These are phyloP conservation scores for Ambrosia trifida DNA, from an alignment of 129 eudicot species.

Conservation along the genomic window DNA sequence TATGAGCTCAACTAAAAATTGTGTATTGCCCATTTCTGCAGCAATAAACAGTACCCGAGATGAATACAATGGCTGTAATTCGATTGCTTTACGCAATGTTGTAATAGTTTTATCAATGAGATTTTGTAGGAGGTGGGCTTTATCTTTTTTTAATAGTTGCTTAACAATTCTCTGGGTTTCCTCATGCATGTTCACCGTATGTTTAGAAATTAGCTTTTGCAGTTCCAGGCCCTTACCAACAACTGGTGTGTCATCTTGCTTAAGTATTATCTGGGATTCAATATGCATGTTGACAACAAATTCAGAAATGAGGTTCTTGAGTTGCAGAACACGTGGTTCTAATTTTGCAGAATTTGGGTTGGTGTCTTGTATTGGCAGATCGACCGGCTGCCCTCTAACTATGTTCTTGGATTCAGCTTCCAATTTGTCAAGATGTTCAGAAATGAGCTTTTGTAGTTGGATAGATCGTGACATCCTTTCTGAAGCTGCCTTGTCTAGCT, in stretches of 20 bases:
- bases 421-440: not conserved
- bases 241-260: not conserved
- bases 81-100: not conserved
- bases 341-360: not conserved
- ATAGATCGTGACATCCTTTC: not conserved
- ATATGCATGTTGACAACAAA: constrained; percentile 4
- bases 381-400: not conserved
- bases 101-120: not conserved
- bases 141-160: not conserved
- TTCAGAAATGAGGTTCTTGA: constrained; percentile 2
- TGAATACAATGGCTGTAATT: not conserved
- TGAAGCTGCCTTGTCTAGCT: not conserved
- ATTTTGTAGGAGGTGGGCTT: not conserved
- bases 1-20: not conserved
- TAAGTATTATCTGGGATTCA: not conserved
- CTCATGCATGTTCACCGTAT: constrained; percentile 2
- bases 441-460: not conserved
- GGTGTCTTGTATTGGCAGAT: not conserved
- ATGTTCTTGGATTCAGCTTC: not conserved
- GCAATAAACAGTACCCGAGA: not conserved
- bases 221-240: not conserved
- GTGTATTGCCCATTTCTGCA: not conserved
- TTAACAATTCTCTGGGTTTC: not conserved
- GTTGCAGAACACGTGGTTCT: not conserved
- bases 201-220: constrained; percentile 1